Evolutionary conservation across 148 eudicot genomes (phyloP).

Genomic region (Agrostemma githago): DNA sequence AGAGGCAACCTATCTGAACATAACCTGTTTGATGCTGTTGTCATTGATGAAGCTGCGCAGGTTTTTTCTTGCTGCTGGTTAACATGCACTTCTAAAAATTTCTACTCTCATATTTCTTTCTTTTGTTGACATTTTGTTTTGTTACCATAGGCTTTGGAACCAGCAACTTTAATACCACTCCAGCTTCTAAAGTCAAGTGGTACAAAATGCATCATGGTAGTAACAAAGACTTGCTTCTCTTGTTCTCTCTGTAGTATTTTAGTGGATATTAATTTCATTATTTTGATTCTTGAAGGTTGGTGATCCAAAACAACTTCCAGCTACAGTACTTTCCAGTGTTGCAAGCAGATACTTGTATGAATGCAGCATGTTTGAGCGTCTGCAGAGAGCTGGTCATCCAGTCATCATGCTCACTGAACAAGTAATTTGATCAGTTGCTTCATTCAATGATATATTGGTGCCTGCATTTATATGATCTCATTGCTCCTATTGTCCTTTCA

Average conservation of each 20-base stretch:
- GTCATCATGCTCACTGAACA: slow-evolving; percentile 90
- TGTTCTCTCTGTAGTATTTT: not conserved
- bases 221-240: slow-evolving; percentile 13
- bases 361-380: slow-evolving; percentile 99
- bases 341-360: slow-evolving; percentile 84
- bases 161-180: slow-evolving; percentile 90
- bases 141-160: slow-evolving; percentile 78
- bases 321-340: slow-evolving; percentile 92
- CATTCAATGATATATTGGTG: slow-evolving; percentile 9
- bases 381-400: slow-evolving; percentile 93
- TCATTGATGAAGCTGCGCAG: slow-evolving; percentile 99
- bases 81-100: not conserved
- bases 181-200: slow-evolving; percentile 87
- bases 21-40: slow-evolving; percentile 87
- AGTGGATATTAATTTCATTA: slow-evolving; percentile 6
- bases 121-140: slow-evolving; percentile 11
- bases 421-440: slow-evolving; percentile 39
- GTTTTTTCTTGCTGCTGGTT: slow-evolving; percentile 35
- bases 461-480: slow-evolving; percentile 7
- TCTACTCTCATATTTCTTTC: not conserved
- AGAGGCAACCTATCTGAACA: slow-evolving; percentile 57
- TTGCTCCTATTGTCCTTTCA: not conserved
- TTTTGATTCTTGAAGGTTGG: slow-evolving; percentile 64
- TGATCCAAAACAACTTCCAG: slow-evolving; percentile 99
- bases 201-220: slow-evolving; percentile 88